Evolutionary conservation across 495 filamentous ascomycete genomes (phyloP), one percentile per base, ranked within the genome.

Genomic region (Entonaema liquescens): DNA sequence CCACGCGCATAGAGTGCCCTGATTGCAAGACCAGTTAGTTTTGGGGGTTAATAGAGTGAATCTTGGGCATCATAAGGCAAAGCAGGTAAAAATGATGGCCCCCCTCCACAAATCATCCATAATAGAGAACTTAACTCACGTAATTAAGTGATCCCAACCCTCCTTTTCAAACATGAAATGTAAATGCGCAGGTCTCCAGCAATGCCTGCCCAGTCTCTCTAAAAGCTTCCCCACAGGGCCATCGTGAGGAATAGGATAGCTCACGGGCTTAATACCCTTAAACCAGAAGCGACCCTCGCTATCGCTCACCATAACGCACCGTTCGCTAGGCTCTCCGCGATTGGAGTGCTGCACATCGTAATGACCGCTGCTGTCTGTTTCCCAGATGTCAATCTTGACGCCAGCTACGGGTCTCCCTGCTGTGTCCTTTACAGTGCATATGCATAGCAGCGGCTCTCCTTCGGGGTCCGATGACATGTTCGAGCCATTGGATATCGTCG

Each of bases 111-210:
- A 33, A 5, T 33, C 31, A 15, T 40, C 36, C 25, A 19, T 28
- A 28, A 44, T 56, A 31, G 17, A 9, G 49, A 19, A 35, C 36
- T 44, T 17, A n/a, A 87, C 89, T 67, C 79, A 93, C 91, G 94
- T 98, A 72, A 97, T 89, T 71, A 98, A 82, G 74, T 91, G 86
- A 79, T 97, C 93, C 78, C 90, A 97, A 0, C 93, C 79, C 33
- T 84, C 81, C 83, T 94, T 96, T 78, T 90, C 87, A 80, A 97
- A 96, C 92, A 97, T 95, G 75, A 97, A 97, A 81, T 97, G 94
- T 85, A 97, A 89, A 83, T 98, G 94, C 50, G 89, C 89, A 26
- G 94, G 94, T 40, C 94, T 81, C 81, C 88, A 97, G 65, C 90
- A 88, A 82, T 97, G 94, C 29, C 94, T 83, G 26, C 86, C 84